Evolutionary conservation across 1,284 basidiomycete species (phyloP).

Genomic region (Ceratobasidium sp.): DNA sequence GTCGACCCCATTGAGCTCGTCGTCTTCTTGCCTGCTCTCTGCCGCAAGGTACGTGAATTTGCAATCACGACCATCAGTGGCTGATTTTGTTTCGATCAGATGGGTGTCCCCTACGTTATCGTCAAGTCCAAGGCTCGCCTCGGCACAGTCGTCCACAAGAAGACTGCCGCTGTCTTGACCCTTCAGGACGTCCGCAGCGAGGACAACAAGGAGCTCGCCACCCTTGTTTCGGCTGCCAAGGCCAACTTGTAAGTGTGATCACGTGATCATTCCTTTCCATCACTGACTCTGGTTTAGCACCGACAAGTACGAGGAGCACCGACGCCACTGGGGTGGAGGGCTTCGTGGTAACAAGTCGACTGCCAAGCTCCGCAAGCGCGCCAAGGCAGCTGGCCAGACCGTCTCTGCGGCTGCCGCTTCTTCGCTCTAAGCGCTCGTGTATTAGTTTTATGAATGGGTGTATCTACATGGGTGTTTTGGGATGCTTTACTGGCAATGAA

Average conservation of each 20-base stretch:
- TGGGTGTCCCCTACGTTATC: slow-evolving; percentile 98
- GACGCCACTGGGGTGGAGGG: slow-evolving; percentile 96
- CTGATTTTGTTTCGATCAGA: slow-evolving; percentile 52
- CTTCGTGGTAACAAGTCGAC: slow-evolving; percentile 91
- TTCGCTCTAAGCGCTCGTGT: slow-evolving; percentile 10
- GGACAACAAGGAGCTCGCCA: slow-evolving; percentile 92
- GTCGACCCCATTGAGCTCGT: slow-evolving; percentile 99
- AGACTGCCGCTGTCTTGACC: slow-evolving; percentile 91
- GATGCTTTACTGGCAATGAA: slow-evolving; percentile 1
- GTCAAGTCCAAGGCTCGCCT: slow-evolving; percentile 98
- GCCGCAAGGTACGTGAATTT: slow-evolving; percentile 67
- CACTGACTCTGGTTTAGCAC: slow-evolving; percentile 58
- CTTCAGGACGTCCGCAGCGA: slow-evolving; percentile 95
- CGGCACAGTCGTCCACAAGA: slow-evolving; percentile 97
- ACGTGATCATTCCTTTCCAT: background rate
- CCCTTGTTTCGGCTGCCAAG: slow-evolving; percentile 92
- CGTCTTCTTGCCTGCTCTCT: slow-evolving; percentile 96
- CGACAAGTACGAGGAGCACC: slow-evolving; percentile 94
- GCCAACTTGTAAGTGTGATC: slow-evolving; percentile 84
- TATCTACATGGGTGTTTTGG: background rate
- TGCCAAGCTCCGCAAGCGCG: slow-evolving; percentile 92
- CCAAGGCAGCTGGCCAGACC: slow-evolving; percentile 83
- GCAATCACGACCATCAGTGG: background rate
- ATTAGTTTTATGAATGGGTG: background rate
- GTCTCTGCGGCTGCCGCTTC: slow-evolving; percentile 56